A percentile compares a stretch with the other conserved stretches of the same genome.
These are phyloP conservation scores for Psilocybe cyanescens DNA, from an alignment of 768 basidiomycete genomes.

Conservation along the genomic window DNA sequence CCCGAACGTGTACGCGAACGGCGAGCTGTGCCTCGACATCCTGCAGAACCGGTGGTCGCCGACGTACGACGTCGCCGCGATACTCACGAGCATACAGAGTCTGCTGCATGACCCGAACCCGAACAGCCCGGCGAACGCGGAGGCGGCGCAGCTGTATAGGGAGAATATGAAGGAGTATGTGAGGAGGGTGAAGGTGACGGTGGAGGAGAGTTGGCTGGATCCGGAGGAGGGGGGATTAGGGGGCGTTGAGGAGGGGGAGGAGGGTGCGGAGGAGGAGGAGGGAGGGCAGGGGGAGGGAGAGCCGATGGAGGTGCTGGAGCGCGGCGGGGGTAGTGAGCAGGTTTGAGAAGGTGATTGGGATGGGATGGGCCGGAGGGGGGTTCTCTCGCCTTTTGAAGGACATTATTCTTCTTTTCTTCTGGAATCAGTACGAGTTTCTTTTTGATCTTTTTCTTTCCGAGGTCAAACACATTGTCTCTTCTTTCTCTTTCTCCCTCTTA, in stretches of 20 bases:
- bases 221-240: constrained; percentile 60
- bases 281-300: neutral
- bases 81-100: constrained; percentile 95
- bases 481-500: no score
- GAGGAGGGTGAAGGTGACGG: constrained; percentile 87
- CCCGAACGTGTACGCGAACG: constrained; percentile 98
- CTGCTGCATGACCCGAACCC: constrained; percentile 98
- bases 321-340: neutral
- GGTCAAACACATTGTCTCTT: no score
- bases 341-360: neutral
- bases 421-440: neutral
- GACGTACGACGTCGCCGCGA: constrained; percentile 98
- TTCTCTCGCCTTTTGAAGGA: neutral
- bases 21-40: constrained; percentile 97
- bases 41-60: constrained; percentile 99
- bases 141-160: constrained; percentile 94
- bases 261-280: constrained; percentile 5
- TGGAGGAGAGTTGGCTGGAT: constrained; percentile 96
- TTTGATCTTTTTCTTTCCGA: no score
- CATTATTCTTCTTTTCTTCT: neutral
- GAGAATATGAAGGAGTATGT: constrained; percentile 99
- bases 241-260: constrained; percentile 11
- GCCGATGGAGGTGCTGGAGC: neutral
- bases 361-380: neutral
- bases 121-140: constrained; percentile 97